Evolutionary conservation across 192 early-diverging fungal species (phyloP).

Genomic region (Backusella parvicylindrica): DNA sequence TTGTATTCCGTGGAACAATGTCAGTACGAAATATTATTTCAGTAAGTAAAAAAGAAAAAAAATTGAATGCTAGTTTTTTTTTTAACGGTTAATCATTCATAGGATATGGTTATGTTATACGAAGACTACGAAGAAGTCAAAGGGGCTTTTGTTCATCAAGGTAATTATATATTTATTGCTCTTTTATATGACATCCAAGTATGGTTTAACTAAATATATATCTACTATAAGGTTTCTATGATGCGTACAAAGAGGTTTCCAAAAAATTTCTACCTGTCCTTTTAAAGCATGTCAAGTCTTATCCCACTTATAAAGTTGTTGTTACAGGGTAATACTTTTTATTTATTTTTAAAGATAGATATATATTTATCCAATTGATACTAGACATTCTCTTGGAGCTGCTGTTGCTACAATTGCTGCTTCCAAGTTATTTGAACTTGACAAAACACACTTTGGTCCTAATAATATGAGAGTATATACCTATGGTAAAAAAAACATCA

Average conservation of each 20-base stretch:
- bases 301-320: conserved; percentile 12
- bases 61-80: too few relatives aligned
- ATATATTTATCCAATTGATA: not conserved
- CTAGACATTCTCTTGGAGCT: conserved; percentile 27
- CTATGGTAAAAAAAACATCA: conserved; percentile 15
- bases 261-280: not conserved
- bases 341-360: too few relatives aligned
- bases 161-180: not conserved
- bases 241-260: not conserved
- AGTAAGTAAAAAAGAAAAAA: not conserved
- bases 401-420: conserved; percentile 16
- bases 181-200: not conserved
- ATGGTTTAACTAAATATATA: not conserved
- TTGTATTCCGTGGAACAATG: conserved; percentile 20
- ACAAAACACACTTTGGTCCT: not conserved
- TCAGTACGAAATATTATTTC: not conserved
- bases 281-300: not conserved
- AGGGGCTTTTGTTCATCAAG: not conserved
- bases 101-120: not conserved
- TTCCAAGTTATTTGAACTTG: conserved; percentile 17
- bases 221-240: conserved; percentile 8
- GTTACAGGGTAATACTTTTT: conserved; percentile 9
- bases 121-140: not conserved
- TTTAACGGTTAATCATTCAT: not conserved
- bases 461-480: conserved; percentile 16